phyloP scores from a whole-genome alignment of 306 rosid species.

The Ceratonia siliqua region DNA sequence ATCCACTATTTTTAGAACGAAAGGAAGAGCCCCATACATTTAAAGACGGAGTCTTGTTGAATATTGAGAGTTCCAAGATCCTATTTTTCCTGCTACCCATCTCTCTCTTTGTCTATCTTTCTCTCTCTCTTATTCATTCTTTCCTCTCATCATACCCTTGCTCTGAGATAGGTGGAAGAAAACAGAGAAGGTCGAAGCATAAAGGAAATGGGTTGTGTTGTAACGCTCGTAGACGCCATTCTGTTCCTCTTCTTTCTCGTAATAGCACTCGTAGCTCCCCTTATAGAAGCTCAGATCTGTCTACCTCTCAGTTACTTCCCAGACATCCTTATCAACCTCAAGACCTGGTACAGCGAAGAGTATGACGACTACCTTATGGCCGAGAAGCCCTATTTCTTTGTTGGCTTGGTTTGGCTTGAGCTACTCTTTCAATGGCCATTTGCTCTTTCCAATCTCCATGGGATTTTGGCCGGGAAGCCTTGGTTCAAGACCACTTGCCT shows the following conservation, averaged over 20 bases:
- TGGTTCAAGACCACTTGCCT: conserved; percentile 83
- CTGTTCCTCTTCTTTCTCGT: conserved; percentile 56
- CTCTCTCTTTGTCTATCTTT: neutral
- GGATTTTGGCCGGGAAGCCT: conserved; percentile 47
- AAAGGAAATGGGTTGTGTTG: conserved; percentile 48
- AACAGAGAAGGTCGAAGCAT: neutral
- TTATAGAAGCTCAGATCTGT: conserved; percentile 58
- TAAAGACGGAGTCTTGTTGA: neutral
- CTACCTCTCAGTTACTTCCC: conserved; percentile 55
- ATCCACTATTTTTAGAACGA: neutral
- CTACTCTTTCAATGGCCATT: conserved; percentile 83
- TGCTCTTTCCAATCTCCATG: conserved; percentile 58
- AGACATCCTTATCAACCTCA: conserved; percentile 44
- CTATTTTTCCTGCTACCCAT: conserved; percentile 31
- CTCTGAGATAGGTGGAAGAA: neutral
- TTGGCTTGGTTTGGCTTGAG: conserved; percentile 72
- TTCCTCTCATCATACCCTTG: neutral
- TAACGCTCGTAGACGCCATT: conserved; percentile 53
- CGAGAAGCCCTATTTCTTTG: conserved; percentile 63
- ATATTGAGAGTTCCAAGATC: conserved; percentile 29
- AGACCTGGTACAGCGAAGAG: conserved; percentile 45
- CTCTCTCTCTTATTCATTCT: neutral
- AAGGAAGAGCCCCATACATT: neutral
- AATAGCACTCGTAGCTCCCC: conserved; percentile 49
- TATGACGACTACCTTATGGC: conserved; percentile 55